Conservation (phyloP, 192 early-diverging fungal species). For the Endogone sp. region DNA sequence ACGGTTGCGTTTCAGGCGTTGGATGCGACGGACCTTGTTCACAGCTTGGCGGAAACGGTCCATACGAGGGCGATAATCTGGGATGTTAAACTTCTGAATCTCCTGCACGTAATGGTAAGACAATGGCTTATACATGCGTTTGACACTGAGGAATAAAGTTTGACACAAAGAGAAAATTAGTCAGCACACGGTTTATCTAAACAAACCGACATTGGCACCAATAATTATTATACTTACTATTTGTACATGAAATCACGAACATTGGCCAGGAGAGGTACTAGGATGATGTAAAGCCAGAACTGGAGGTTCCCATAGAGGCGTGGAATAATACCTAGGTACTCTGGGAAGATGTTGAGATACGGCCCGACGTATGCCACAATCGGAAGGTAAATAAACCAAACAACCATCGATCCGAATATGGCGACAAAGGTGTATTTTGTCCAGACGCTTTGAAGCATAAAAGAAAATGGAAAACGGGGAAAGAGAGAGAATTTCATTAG, state of each 20-base stretch:
- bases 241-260: conserved; percentile 93
- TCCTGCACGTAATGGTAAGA: conserved; percentile 98
- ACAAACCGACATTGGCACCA: background rate
- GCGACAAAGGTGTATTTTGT: conserved; percentile 93
- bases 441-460: conserved; percentile 76
- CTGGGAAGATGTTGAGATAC: conserved; percentile 65
- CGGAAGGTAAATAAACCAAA: conserved; percentile 89
- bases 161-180: background rate
- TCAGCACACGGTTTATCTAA: too few relatives aligned
- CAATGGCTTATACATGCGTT: conserved; percentile 73
- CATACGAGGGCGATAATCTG: conserved; percentile 96
- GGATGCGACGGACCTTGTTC: conserved; percentile 93
- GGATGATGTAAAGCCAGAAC: conserved; percentile 86
- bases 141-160: conserved; percentile 40
- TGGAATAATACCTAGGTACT: conserved; percentile 70
- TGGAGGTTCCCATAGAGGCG: conserved; percentile 59
- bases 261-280: conserved; percentile 83
- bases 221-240: conserved; percentile 64
- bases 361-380: conserved; percentile 65
- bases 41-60: conserved; percentile 98
- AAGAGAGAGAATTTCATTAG: background rate
- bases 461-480: background rate
- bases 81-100: conserved; percentile 99
- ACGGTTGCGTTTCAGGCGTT: conserved; percentile 86
- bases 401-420: conserved; percentile 81